These are phyloP conservation scores for Eimeria zaria DNA, from an alignment of 169 alveolate genomes.

Conservation along the genomic window DNA sequence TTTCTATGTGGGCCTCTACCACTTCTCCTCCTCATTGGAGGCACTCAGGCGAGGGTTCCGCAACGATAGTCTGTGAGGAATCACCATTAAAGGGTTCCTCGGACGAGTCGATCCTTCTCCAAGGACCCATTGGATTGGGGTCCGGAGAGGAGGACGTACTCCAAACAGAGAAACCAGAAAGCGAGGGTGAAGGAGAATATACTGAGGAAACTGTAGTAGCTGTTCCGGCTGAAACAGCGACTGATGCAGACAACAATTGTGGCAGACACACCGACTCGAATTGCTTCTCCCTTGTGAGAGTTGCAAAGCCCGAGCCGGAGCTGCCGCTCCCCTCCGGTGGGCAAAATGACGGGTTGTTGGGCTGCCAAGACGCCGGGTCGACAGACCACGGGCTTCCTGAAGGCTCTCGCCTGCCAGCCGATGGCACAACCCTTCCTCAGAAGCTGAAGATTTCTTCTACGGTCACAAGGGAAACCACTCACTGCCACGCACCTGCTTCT, in stretches of 20 bases:
- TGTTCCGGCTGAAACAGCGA: neutral
- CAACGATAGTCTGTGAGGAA: constrained; percentile 12
- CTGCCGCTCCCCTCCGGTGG: neutral
- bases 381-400: neutral
- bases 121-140: constrained; percentile 31
- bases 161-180: constrained; percentile 29
- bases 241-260: constrained; percentile 3
- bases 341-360: constrained; percentile 14
- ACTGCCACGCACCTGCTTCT: neutral
- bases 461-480: neutral
- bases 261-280: neutral
- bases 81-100: neutral
- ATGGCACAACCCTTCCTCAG: neutral
- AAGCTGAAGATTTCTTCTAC: neutral
- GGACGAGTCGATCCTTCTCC: constrained; percentile 23
- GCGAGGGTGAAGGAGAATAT: constrained; percentile 28
- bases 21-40: constrained; percentile 44
- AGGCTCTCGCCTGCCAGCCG: neutral
- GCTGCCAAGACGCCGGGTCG: neutral
- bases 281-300: neutral
- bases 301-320: neutral
- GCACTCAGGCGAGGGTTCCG: neutral
- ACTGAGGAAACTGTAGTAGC: neutral
- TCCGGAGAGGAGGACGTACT: constrained; percentile 49
- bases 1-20: constrained; percentile 43